Conservation (phyloP, 148 eudicot genomes). For the Camellia japonica region DNA sequence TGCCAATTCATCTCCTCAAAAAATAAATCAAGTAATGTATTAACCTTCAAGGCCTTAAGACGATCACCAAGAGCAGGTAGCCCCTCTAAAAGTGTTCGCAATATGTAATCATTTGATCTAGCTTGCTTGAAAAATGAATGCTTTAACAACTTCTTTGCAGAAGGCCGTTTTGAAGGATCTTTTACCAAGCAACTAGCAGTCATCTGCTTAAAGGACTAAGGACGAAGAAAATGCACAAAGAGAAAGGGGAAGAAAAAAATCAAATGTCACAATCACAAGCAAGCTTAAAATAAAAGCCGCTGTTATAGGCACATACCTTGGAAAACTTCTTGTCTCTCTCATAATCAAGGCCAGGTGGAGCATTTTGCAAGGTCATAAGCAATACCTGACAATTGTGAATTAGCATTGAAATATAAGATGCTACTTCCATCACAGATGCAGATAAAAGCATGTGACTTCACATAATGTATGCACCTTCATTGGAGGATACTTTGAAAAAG, state of each 20-base stretch:
- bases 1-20: neutral
- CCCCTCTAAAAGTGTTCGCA: constrained; percentile 67
- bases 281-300: constrained; percentile 3
- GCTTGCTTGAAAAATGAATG: constrained; percentile 93
- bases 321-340: constrained; percentile 88
- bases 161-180: constrained; percentile 90
- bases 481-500: constrained; percentile 80
- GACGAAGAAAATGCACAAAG: constrained; percentile 1
- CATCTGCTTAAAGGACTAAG: constrained; percentile 92
- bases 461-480: constrained; percentile 52
- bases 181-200: constrained; percentile 96
- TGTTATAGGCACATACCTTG: constrained; percentile 44
- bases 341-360: constrained; percentile 92
- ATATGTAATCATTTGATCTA: constrained; percentile 73
- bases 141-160: constrained; percentile 73
- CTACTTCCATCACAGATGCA: neutral
- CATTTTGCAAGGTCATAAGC: constrained; percentile 94
- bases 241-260: neutral
- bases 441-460: neutral
- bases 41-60: constrained; percentile 70
- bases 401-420: neutral
- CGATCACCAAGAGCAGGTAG: constrained; percentile 87
- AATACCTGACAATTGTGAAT: constrained; percentile 53
- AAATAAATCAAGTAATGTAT: neutral
- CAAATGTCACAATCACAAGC: neutral